Conservation (phyloP, 345 rosid genomes). For the Gynandropsis gynandra region DNA sequence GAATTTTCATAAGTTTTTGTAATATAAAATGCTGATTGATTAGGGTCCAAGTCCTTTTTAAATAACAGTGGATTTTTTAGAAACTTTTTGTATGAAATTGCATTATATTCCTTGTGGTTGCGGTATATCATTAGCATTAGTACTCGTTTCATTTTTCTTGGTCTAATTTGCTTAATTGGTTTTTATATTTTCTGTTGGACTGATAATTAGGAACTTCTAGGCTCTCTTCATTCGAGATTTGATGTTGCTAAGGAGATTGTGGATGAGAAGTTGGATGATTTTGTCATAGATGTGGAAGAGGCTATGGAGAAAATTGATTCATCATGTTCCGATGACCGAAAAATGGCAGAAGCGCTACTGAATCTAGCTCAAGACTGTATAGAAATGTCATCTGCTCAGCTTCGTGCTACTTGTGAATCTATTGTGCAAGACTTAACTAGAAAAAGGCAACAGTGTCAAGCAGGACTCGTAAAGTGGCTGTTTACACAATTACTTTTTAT, state of each 20-base stretch:
- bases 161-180: not conserved
- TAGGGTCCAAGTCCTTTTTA: not conserved
- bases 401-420: constrained; percentile 55
- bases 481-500: constrained; percentile 68
- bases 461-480: constrained; percentile 61
- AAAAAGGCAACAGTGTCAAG: constrained; percentile 62
- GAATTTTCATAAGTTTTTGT: constrained; percentile 11
- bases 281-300: constrained; percentile 50
- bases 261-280: constrained; percentile 48
- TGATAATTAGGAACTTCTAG: constrained; percentile 54
- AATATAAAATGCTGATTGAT: not conserved
- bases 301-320: constrained; percentile 44
- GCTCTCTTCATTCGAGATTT: constrained; percentile 59
- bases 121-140: not conserved
- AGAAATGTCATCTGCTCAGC: constrained; percentile 52
- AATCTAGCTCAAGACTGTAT: constrained; percentile 46
- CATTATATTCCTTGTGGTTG: not conserved
- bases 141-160: not conserved
- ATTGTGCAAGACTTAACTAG: constrained; percentile 61
- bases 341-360: constrained; percentile 53
- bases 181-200: constrained; percentile 2
- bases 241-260: constrained; percentile 65
- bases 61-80: not conserved
- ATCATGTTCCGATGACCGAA: constrained; percentile 42
- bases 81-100: not conserved